Evolutionary conservation across 1,284 basidiomycete species (phyloP).

Genomic region (Sporisorium reilianum): DNA sequence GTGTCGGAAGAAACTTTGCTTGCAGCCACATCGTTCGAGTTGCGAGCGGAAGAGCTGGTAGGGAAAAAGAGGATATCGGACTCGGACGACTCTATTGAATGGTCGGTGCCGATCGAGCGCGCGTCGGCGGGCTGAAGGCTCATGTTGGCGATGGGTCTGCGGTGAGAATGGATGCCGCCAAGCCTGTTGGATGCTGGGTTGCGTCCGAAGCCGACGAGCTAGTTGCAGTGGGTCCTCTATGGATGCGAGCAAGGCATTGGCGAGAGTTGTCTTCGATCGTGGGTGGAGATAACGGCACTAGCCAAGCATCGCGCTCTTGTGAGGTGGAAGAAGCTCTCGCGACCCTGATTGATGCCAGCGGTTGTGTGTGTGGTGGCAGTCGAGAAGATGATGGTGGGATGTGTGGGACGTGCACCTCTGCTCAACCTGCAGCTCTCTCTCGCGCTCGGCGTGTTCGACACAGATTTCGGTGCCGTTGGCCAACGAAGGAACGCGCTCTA

Average conservation of each 20-base stretch:
- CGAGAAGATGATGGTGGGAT: neutral
- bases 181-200: neutral
- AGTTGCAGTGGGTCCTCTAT: neutral
- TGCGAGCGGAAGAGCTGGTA: constrained; percentile 38
- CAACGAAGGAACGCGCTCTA: neutral
- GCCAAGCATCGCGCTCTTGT: constrained; percentile 10
- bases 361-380: neutral
- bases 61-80: constrained; percentile 49
- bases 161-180: neutral
- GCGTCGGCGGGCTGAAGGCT: constrained; percentile 19
- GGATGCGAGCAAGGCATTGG: neutral
- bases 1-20: constrained; percentile 39
- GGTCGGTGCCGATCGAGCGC: constrained; percentile 28
- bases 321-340: neutral
- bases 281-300: neutral
- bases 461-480: constrained; percentile 3
- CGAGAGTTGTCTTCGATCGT: neutral
- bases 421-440: neutral
- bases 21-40: constrained; percentile 19
- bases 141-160: constrained; percentile 12
- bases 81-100: constrained; percentile 29
- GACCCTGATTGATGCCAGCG: neutral
- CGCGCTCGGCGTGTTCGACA: neutral
- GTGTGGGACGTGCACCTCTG: constrained; percentile 1
- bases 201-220: neutral